Evolutionary conservation across 768 basidiomycete genomes (phyloP).

Genomic region (Nidularia pulvinata): DNA sequence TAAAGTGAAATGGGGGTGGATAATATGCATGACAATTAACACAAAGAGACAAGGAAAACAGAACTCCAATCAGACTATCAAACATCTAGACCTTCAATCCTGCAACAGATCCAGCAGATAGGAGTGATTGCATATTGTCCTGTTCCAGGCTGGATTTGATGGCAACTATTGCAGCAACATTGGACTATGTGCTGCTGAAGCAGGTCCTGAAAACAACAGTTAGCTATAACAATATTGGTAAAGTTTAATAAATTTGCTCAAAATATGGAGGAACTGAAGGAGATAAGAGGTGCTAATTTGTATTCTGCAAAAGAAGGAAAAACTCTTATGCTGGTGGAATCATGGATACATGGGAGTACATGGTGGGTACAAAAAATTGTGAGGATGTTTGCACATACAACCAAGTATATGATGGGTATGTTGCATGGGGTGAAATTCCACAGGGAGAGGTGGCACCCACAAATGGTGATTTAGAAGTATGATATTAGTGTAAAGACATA

Average conservation of each 20-base stretch:
- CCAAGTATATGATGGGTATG: too few relatives aligned
- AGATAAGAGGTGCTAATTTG: conserved; percentile 1
- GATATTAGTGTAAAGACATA: too few relatives aligned
- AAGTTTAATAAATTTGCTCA: conserved; percentile 29
- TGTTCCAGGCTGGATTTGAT: conserved; percentile 71
- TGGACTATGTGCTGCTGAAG: conserved; percentile 85
- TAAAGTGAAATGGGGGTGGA: conserved; percentile 13
- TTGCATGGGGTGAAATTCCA: too few relatives aligned
- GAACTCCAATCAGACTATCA: conserved; percentile 4
- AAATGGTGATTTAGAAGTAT: too few relatives aligned
- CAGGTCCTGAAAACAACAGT: conserved; percentile 52
- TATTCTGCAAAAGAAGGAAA: conserved; percentile 1
- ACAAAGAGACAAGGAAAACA: conserved; percentile 5
- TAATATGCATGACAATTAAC: conserved; percentile 15
- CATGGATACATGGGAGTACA: too few relatives aligned
- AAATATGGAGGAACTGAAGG: conserved; percentile 76
- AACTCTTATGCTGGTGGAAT: conserved; percentile 84
- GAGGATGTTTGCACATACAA: too few relatives aligned
- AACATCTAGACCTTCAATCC: conserved; percentile 30
- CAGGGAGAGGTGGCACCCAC: too few relatives aligned
- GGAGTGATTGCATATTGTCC: conserved; percentile 34
- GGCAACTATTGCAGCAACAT: conserved; percentile 87
- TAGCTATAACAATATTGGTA: conserved; percentile 10
- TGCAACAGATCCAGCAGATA: conserved; percentile 53
- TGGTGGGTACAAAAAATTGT: too few relatives aligned